These are phyloP conservation scores for Taphrina deformans DNA, from an alignment of 1,139 yeast genomes.

Conservation along the genomic window DNA sequence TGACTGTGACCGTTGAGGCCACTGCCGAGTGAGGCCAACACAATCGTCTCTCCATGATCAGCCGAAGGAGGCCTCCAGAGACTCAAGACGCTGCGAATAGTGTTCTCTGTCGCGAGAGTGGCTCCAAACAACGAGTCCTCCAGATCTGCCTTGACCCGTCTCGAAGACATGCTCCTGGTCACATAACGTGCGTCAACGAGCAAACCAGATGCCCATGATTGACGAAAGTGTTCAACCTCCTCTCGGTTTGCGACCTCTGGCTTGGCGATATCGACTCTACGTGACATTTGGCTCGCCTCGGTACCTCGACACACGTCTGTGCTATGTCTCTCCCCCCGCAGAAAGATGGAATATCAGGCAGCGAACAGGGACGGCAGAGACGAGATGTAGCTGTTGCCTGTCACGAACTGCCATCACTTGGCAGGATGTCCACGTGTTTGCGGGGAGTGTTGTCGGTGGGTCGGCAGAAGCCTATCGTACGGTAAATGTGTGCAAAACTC, in stretches of 20 bases:
- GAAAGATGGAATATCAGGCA: too few species aligned
- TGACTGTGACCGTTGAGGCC: conserved; percentile 26
- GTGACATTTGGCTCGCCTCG: background rate
- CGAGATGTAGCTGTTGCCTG: too few species aligned
- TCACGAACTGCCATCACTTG: too few species aligned
- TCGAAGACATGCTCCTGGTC: background rate
- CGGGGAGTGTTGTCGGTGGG: too few species aligned
- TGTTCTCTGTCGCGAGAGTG: conserved; percentile 1
- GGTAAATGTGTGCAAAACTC: too few species aligned
- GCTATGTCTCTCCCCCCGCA: too few species aligned
- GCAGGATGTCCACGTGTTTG: too few species aligned
- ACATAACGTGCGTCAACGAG: background rate
- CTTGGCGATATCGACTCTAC: background rate
- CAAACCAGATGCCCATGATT: background rate
- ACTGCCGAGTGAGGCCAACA: conserved; percentile 19
- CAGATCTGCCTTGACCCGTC: conserved; percentile 12
- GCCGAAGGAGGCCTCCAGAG: background rate
- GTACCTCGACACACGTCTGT: too few species aligned
- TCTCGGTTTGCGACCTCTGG: background rate
- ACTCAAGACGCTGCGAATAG: background rate
- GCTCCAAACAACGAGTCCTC: conserved; percentile 26
- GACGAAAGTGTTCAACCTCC: background rate
- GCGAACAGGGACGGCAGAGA: too few species aligned
- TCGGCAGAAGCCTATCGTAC: too few species aligned
- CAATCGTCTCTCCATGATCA: conserved; percentile 19